Evolutionary conservation across 257 asterid species (phyloP).

Genomic region (Nicotiana knightiana): DNA sequence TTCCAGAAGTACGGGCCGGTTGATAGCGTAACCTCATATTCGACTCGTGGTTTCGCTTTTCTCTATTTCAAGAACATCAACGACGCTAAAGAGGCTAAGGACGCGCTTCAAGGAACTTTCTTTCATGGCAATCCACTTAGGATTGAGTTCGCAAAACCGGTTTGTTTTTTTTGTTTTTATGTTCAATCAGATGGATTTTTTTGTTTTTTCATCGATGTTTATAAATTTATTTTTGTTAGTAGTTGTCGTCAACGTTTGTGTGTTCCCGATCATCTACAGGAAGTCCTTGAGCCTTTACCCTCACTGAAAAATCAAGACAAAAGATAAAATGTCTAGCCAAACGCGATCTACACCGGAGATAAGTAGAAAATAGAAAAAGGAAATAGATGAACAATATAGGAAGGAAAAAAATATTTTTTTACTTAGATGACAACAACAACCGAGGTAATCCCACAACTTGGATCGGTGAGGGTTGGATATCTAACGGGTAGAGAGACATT

Average conservation of each 20-base stretch:
- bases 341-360: neutral
- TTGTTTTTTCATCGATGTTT: neutral
- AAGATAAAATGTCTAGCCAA: neutral
- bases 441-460: too few species aligned
- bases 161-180: constrained; percentile 41
- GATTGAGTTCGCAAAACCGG: constrained; percentile 96
- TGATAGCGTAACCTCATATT: constrained; percentile 62
- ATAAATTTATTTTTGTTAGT: neutral
- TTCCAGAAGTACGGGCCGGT: constrained; percentile 56
- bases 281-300: neutral
- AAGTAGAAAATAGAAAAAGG: neutral
- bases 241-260: neutral
- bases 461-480: too few species aligned
- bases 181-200: constrained; percentile 14
- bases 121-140: constrained; percentile 57
- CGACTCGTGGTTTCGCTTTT: constrained; percentile 76
- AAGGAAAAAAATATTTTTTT: neutral
- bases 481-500: too few species aligned
- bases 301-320: neutral
- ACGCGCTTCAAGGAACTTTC: constrained; percentile 57
- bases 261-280: neutral
- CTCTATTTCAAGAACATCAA: constrained; percentile 54
- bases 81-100: constrained; percentile 71
- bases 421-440: too few species aligned
- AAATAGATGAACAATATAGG: neutral